Evolutionary conservation across 1,284 basidiomycete species (phyloP).

Genomic region (Boletus semigastroideus): DNA sequence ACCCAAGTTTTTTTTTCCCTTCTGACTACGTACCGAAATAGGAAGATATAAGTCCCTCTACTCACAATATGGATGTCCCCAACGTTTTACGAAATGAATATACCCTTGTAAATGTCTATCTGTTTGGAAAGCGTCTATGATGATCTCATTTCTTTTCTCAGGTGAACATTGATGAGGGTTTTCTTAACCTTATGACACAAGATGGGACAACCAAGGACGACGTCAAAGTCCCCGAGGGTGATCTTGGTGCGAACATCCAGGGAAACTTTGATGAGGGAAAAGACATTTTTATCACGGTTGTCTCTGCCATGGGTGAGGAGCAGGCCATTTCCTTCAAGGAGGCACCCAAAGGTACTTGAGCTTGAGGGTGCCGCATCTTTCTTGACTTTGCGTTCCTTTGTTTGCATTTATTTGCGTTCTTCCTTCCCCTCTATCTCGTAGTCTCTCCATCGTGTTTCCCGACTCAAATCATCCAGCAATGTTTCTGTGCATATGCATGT

Average conservation of each 20-base stretch:
- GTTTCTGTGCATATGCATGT: conserved; percentile 27
- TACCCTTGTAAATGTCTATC: conserved; percentile 67
- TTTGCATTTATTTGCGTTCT: conserved; percentile 21
- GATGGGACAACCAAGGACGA: conserved; percentile 93
- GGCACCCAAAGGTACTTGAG: conserved; percentile 62
- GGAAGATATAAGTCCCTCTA: conserved; percentile 99
- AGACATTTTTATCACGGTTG: conserved; percentile 87
- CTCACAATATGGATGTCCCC: conserved; percentile 99
- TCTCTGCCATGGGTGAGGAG: conserved; percentile 91
- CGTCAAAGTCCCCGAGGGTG: conserved; percentile 89
- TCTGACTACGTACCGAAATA: conserved; percentile 33
- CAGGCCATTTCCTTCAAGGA: conserved; percentile 88
- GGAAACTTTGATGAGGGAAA: conserved; percentile 83
- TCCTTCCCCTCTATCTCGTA: conserved; percentile 4
- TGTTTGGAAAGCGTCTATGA: conserved; percentile 2
- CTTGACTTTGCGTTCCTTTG: conserved; percentile 9
- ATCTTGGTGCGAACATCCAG: conserved; percentile 78
- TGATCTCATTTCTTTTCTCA: conserved; percentile 29
- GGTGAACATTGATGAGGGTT: conserved; percentile 88
- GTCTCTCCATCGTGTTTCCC: conserved; percentile 8
- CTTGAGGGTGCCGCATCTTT: conserved; percentile 19
- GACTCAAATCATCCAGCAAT: conserved; percentile 20
- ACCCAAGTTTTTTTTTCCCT: too few relatives aligned
- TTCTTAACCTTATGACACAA: conserved; percentile 90
- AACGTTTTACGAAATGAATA: conserved; percentile 92